Evolutionary conservation across 2,329 filamentous ascomycete genomes (phyloP), one percentile per base, ranked within the genome.

Genomic region (Talaromyces sp.): DNA sequence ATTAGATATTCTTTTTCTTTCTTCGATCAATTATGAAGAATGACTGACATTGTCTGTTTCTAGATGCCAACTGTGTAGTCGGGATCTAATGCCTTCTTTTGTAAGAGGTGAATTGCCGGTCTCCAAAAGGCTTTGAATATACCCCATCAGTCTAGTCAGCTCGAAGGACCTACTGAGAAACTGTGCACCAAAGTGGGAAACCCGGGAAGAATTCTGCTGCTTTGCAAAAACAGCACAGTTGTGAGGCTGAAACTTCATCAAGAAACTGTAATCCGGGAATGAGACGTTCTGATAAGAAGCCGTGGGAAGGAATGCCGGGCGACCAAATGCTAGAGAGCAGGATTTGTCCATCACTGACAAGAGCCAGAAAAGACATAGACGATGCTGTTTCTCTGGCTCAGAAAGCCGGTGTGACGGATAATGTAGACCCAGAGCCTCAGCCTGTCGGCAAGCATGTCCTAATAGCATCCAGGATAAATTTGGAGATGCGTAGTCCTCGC

Each of bases 381-480:
- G 50, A 6, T 58, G 60, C 51, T 62, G 58, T n/a, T 46, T 6
- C 9, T 46, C 17, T 21, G 41, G 6, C 19, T 46, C 17, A n/a
- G 41, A 46, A n/a, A 46, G 17, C 5, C 19, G 14, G 8, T 11
- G 41, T 9, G 41, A n/a, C 3, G 41, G 41, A 21, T 11, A 21
- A 35, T 65, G 62, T 2, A 64, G 31, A 1, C 58, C 60, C 12
- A 64, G 56, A 27, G 62, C 63, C 41, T 65, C 62, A 8, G 63
- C 63, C 43, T 63, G 63, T 3, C 60, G 60, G 26, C 63, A 65
- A 26, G 63, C 62, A 53, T 63, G 62, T 17, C 62, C 62, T 11
- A 65, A 32, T 19, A 65, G 19, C 58, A 65, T 62, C 63, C 60
- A 65, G 17, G 63, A 65, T 5, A 59, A 38, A 26, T 63, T 65